Base-by-base conservation (phyloP, 1,284 basidiomycete genomes). In the Sporisorium graminicola region DNA sequence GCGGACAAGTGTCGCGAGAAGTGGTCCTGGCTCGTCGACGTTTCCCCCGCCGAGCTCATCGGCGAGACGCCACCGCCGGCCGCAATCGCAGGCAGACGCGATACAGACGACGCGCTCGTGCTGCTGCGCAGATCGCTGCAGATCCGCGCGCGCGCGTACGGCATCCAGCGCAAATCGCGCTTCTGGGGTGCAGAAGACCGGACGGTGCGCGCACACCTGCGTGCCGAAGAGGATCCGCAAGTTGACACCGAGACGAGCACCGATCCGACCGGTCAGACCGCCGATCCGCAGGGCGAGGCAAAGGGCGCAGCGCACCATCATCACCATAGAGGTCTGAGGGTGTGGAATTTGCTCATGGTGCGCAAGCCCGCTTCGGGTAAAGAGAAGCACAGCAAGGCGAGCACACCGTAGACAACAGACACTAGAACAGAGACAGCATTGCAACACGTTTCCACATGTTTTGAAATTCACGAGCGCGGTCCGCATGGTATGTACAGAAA, bases 11-110 rank as follows among this genome's bases (percentile, higher is more conserved):
- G 46, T n/a, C 35, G 63, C 18, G 50, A 58, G 5, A 57, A 62
- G 14, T 82, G 80, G 80, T 37, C 51, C 10, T 78, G 76, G 63
- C 35, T 76, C 16, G 55, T 42, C 22, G 62, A 58, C 13, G 68
- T 77, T 20, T 74, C 79, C 1, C 80, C 80, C 0, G 57, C 66
- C 18, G 80, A 79, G 44, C 40, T 82, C 24, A n/a, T 35, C 6
- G 44, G 63, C 14, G 81, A 83, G 56, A 80, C 71, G 20, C 81
- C 81, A 2, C 81, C 81, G 0, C 81, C 80, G 0, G 66, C 67
- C 9, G 80, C 81, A 0, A 77, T 83, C 22, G 80, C 77, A 4
- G 81, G 81, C 2, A 54, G 81, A 5, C 44, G 80, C 26, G 81
- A 83, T 55, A 79, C 79, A 0, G 63, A 74, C 7, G 66, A 70